Conservation (phyloP, 305 asterid genomes). For the Fraxinus platypoda region DNA sequence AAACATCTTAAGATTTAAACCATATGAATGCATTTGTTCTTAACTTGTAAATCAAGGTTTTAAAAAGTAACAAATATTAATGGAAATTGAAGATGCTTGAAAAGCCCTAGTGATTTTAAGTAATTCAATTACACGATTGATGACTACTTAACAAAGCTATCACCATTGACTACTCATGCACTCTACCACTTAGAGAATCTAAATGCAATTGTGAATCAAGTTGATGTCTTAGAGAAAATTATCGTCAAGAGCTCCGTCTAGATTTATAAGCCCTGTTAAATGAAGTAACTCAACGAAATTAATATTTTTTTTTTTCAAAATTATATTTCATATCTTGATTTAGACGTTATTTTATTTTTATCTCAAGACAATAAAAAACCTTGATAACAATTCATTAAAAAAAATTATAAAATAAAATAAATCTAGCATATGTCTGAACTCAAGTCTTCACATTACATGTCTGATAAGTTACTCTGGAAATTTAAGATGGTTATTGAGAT, state of each 20-base stretch:
- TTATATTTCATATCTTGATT: no score
- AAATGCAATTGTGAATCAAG: no score
- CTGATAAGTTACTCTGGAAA: background rate
- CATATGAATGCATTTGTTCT: slow-evolving; percentile 32
- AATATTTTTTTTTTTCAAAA: no score
- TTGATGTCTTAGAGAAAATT: background rate
- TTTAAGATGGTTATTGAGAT: background rate
- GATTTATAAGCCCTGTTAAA: background rate
- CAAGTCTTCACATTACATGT: background rate
- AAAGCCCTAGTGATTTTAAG: slow-evolving; percentile 24
- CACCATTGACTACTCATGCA: slow-evolving; percentile 9
- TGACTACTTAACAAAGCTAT: slow-evolving; percentile 28
- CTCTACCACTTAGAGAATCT: background rate
- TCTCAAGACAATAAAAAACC: no score
- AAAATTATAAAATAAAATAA: no score
- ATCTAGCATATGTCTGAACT: background rate
- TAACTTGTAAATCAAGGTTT: slow-evolving; percentile 50
- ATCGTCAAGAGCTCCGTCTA: background rate
- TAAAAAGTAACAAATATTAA: slow-evolving; percentile 1
- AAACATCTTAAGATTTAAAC: slow-evolving; percentile 35
- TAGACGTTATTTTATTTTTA: no score
- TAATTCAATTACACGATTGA: slow-evolving; percentile 25
- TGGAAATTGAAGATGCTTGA: slow-evolving; percentile 13
- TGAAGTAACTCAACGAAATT: no score
- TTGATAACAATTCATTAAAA: no score